A percentile compares a stretch with the other conserved stretches of the same genome.
Evolutionary conservation across 805 yeast species (phyloP).

Genomic region (Lachancea waltii): DNA sequence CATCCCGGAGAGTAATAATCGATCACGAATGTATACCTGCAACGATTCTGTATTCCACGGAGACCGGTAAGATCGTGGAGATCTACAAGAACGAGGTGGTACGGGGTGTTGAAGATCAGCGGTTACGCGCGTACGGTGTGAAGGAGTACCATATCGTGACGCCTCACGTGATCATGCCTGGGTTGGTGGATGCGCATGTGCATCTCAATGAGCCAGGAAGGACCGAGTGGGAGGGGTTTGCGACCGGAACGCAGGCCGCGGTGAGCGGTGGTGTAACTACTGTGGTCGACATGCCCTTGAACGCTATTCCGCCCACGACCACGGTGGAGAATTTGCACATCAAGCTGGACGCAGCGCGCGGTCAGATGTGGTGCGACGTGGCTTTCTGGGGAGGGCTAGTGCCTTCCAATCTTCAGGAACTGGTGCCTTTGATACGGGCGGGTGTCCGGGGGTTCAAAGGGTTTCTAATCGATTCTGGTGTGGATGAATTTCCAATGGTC

Average conservation of each 20-base stretch:
- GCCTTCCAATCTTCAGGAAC: slow-evolving; percentile 65
- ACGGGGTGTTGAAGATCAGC: slow-evolving; percentile 35
- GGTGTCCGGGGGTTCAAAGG: slow-evolving; percentile 96
- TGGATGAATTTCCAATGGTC: slow-evolving; percentile 88
- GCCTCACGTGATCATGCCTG: slow-evolving; percentile 72
- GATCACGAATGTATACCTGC: slow-evolving; percentile 46
- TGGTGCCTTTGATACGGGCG: slow-evolving; percentile 67
- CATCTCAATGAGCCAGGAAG: slow-evolving; percentile 97
- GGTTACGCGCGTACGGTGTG: slow-evolving; percentile 40
- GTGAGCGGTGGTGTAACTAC: slow-evolving; percentile 96
- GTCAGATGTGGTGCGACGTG: slow-evolving; percentile 85
- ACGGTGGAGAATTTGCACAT: slow-evolving; percentile 66
- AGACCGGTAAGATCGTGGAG: slow-evolving; percentile 52
- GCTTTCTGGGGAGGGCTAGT: slow-evolving; percentile 96
- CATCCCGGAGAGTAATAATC: slow-evolving; percentile 53
- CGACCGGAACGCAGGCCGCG: slow-evolving; percentile 91
- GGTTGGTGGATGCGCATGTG: slow-evolving; percentile 89
- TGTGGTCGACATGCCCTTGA: slow-evolving; percentile 91
- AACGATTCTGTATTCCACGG: slow-evolving; percentile 54
- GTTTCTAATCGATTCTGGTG: slow-evolving; percentile 90
- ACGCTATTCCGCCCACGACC: slow-evolving; percentile 94
- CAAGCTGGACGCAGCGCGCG: slow-evolving; percentile 72
- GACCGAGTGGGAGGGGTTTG: slow-evolving; percentile 98
- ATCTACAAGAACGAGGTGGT: slow-evolving; percentile 36
- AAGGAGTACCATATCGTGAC: slow-evolving; percentile 46